Conservation (phyloP, 2,329 filamentous ascomycete genomes). For the Aspergillus carbonarius region DNA sequence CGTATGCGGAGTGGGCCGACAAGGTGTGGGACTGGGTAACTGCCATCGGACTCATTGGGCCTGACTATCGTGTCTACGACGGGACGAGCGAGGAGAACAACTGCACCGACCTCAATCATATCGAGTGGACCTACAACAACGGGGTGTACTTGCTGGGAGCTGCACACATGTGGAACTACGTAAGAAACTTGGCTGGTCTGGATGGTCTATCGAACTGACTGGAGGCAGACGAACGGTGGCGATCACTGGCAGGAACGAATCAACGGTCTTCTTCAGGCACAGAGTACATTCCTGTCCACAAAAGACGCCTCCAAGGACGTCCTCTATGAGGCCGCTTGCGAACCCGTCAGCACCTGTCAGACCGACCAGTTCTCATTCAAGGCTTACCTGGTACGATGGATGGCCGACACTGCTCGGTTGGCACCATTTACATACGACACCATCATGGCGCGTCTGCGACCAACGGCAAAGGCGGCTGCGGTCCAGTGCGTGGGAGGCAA, state of each 20-base stretch:
- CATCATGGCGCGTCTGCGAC: constrained; percentile 54
- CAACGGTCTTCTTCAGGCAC: constrained; percentile 54
- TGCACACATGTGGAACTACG: constrained; percentile 55
- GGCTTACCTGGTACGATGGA: constrained; percentile 62
- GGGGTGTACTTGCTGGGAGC: constrained; percentile 54
- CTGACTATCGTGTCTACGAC: constrained; percentile 50
- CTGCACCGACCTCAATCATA: constrained; percentile 51
- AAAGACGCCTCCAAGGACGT: constrained; percentile 43
- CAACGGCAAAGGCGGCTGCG: constrained; percentile 56
- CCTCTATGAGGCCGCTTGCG: constrained; percentile 62
- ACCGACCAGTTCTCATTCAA: constrained; percentile 65
- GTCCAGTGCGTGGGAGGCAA: constrained; percentile 24
- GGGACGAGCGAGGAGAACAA: constrained; percentile 51
- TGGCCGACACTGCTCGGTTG: constrained; percentile 56
- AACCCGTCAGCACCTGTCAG: constrained; percentile 55
- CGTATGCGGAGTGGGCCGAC: constrained; percentile 60
- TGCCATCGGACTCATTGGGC: constrained; percentile 48
- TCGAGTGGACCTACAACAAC: constrained; percentile 56
- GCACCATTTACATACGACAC: constrained; percentile 55
- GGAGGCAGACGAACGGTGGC: constrained; percentile 35
- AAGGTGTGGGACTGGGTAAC: constrained; percentile 59
- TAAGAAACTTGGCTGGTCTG: constrained; percentile 22
- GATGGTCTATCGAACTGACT: background rate
- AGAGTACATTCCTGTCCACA: constrained; percentile 49
- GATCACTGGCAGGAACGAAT: constrained; percentile 54